Conservation (phyloP, 2,329 filamentous ascomycete species). For the Cyphellophora attinorum region DNA sequence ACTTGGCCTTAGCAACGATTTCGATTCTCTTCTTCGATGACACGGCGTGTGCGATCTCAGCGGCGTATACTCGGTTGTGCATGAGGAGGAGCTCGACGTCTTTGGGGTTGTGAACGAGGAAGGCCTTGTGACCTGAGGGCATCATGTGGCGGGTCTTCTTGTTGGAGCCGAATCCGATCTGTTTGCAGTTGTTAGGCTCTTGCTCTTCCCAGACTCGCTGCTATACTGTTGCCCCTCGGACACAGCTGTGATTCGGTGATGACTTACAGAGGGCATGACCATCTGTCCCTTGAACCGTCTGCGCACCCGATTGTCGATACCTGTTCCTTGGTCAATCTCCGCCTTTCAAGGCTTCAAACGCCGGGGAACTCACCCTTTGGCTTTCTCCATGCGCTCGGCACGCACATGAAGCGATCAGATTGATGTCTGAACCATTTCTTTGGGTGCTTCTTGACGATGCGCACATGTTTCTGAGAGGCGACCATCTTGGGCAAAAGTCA, state of each 20-base stretch:
- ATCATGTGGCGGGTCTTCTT: slow-evolving; percentile 99
- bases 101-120: slow-evolving; percentile 94
- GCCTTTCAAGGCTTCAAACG: too few species aligned
- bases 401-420: slow-evolving; percentile 91
- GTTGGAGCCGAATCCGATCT: slow-evolving; percentile 99
- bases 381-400: slow-evolving; percentile 91
- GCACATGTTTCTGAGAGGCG: slow-evolving; percentile 97
- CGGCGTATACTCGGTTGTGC: slow-evolving; percentile 99
- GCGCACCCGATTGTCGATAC: slow-evolving; percentile 97
- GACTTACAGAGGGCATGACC: slow-evolving; percentile 88
- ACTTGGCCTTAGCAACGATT: slow-evolving; percentile 94
- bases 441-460: slow-evolving; percentile 99
- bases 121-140: slow-evolving; percentile 98
- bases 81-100: slow-evolving; percentile 97
- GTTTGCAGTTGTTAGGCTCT: too few species aligned
- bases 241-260: too few species aligned
- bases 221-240: too few species aligned
- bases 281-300: slow-evolving; percentile 94
- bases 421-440: slow-evolving; percentile 97
- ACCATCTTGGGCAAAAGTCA: slow-evolving; percentile 60
- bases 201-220: too few species aligned
- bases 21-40: slow-evolving; percentile 98
- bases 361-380: too few species aligned
- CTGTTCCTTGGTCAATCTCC: too few species aligned
- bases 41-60: slow-evolving; percentile 97